Evolutionary conservation across 331 rosid genomes (phyloP), one percentile per base, ranked within the genome.

Genomic region (Quercus tomentella): DNA sequence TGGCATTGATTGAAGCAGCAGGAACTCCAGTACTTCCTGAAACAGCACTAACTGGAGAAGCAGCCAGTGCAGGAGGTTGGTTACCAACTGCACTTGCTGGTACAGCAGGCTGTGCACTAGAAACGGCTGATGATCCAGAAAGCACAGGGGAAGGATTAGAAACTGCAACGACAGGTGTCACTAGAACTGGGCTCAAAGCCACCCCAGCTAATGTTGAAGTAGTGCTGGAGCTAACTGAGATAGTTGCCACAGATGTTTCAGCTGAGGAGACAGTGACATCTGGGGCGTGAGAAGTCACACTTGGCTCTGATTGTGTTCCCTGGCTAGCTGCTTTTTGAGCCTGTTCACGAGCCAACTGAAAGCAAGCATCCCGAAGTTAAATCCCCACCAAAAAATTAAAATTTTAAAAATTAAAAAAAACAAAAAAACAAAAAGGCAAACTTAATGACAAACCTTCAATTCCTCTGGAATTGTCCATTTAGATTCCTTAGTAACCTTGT

Each of bases 401-500:
- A n/a, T 9, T 9, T 7, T 0, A 37, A 37, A 37, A 35, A 1
- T 14, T 31, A 8, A 4, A 23, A 9, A 6, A 28, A 28, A 26
- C 4, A 37, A 7, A n/a, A 49, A 69, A 56, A 66, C 8, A 43
- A 72, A 58, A 72, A 76, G 45, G 28, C 82, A 77, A 56, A 69
- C 62, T 81, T 54, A 56, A 82, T 58, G 52, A 74, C 56, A 85
- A 83, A 96, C 99, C 99, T 90, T 92, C 51, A 96, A 84, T 33
- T 96, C 99, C 84, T 96, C 99, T 3, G 99, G 99, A 21, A 96
- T 96, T 62, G 97, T 87, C 99, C 99, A 96, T 28, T 93, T 93
- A 67, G 99, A 96, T 82, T 96, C 97, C 86, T 86, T 93, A 25
- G 99, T 93, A 81, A 90, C 89, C 88, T 93, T 96, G 84, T 96